Conservation (phyloP, 164 flowering plant genomes). For the Vitis vinifera region ASM3070453v1 NC_081814.1:5518501-5519000, state of each 20-base stretch:
- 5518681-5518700: not conserved
- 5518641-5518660: not conserved
- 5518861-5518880: constrained; percentile 63
- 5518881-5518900: constrained; percentile 39
- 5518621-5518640: not conserved
- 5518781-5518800: constrained; percentile 77
- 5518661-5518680: not conserved
- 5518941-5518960: constrained; percentile 30
- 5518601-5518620: not conserved
- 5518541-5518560: too few species aligned
- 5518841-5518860: constrained; percentile 55
- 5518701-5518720: constrained; percentile 2
- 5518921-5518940: constrained; percentile 26
- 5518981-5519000: constrained; percentile 79
- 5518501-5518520: too few species aligned
- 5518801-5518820: constrained; percentile 79
- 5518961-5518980: constrained; percentile 17
- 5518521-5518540: too few species aligned
- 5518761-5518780: constrained; percentile 90
- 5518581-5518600: too few species aligned
- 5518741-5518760: constrained; percentile 81
- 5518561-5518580: too few species aligned
- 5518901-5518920: constrained; percentile 19
- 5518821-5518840: constrained; percentile 61
- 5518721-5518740: constrained; percentile 92